phyloP scores from a whole-genome alignment of 805 yeast species.

The Tanozyma kutaoensis region DNA sequence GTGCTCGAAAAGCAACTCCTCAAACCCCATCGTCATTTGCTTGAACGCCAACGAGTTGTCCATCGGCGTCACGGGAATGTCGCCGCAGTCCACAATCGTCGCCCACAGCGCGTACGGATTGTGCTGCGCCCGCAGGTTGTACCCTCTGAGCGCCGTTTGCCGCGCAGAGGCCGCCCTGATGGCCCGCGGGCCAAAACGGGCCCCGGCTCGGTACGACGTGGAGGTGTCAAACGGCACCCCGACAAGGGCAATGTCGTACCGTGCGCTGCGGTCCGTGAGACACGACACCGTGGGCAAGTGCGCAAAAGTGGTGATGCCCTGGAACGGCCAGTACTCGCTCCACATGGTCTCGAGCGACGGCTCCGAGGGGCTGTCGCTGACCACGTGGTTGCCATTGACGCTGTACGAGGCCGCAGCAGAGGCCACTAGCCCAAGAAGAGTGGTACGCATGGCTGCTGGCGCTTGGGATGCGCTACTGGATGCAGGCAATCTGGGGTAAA shows the following conservation, averaged over 20 bases:
- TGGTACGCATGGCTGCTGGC: too few relatives aligned
- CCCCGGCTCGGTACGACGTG: constrained; percentile 66
- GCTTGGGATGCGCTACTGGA: too few relatives aligned
- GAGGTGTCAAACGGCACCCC: constrained; percentile 85
- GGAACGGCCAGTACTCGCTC: constrained; percentile 67
- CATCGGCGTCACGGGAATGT: constrained; percentile 48
- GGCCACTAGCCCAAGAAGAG: too few relatives aligned
- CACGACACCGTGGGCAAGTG: constrained; percentile 54
- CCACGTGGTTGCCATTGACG: too few relatives aligned
- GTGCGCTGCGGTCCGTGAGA: constrained; percentile 28
- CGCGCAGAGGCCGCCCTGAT: constrained; percentile 59
- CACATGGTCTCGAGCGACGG: constrained; percentile 29
- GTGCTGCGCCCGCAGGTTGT: constrained; percentile 48
- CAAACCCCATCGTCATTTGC: constrained; percentile 41
- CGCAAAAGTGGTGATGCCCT: constrained; percentile 61
- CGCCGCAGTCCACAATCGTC: constrained; percentile 39
- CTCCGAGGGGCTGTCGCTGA: neutral
- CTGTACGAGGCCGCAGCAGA: too few relatives aligned
- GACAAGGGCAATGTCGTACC: constrained; percentile 57
- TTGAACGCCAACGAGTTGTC: constrained; percentile 38
- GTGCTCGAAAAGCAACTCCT: constrained; percentile 38
- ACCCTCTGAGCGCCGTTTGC: constrained; percentile 57
- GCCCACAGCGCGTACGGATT: constrained; percentile 42
- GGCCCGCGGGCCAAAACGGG: constrained; percentile 72
- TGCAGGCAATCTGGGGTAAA: too few relatives aligned